Evolutionary conservation across 352 stramenopile species (phyloP).

Genomic region (Globisporangium yorkense): DNA sequence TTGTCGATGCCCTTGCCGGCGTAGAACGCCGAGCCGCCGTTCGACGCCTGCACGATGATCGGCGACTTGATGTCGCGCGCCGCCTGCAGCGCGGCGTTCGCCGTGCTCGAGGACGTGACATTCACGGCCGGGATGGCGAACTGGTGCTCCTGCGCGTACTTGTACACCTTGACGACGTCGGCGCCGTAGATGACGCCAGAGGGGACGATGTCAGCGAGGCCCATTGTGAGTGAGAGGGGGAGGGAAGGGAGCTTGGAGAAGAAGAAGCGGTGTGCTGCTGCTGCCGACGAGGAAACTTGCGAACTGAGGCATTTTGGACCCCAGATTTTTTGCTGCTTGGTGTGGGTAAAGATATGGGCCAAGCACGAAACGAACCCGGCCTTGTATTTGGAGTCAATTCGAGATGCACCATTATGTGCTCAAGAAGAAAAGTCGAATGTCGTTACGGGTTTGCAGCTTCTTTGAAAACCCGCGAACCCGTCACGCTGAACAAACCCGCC

Average conservation of each 20-base stretch:
- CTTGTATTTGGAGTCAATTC: not conserved
- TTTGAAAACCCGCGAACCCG: too few relatives aligned
- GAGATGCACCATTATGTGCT: not conserved
- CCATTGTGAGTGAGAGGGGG: constrained; percentile 36
- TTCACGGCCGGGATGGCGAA: constrained; percentile 98
- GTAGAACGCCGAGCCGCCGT: constrained; percentile 96
- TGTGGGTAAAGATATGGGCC: constrained; percentile 4
- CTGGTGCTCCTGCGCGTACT: constrained; percentile 90
- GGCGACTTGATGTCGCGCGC: constrained; percentile 94
- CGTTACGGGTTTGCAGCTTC: too few relatives aligned
- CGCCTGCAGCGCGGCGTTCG: constrained; percentile 96
- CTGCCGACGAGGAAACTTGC: constrained; percentile 14
- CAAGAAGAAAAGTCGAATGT: too few relatives aligned
- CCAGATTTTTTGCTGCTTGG: constrained; percentile 3
- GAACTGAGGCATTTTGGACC: constrained; percentile 8
- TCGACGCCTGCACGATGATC: constrained; percentile 98
- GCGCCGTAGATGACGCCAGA: constrained; percentile 84
- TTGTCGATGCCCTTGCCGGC: constrained; percentile 96
- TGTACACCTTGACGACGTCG: constrained; percentile 89
- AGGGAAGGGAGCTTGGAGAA: not conserved
- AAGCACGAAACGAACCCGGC: not conserved
- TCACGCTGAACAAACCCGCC: too few relatives aligned
- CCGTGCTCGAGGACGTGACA: constrained; percentile 94
- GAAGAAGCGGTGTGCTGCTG: constrained; percentile 3
- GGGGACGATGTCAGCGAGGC: constrained; percentile 79